Percentiles rank a stretch among this genome's conserved stretches.
Conservation (phyloP, 2,329 filamentous ascomycete species). For the Fusarium sp. region DNA sequence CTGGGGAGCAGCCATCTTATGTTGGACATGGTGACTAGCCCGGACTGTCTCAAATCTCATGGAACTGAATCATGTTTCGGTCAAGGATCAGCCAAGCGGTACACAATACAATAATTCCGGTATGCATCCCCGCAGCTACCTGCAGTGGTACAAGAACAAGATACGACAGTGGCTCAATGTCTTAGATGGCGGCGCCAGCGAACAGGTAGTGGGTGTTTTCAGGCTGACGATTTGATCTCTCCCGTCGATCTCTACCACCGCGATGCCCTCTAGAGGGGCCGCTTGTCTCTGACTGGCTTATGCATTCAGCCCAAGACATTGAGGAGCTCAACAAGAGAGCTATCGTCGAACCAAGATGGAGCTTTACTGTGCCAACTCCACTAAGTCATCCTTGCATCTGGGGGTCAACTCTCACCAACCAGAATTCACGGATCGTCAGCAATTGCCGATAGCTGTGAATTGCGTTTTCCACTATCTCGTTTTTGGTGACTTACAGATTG, state of each 20-base stretch:
- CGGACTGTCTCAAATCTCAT: slow-evolving; percentile 30
- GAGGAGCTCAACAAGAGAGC: slow-evolving; percentile 7
- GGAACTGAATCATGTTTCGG: neutral
- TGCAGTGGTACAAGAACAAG: slow-evolving; percentile 14
- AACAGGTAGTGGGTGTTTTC: slow-evolving; percentile 20
- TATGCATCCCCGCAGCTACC: slow-evolving; percentile 17
- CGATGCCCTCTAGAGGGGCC: slow-evolving; percentile 2
- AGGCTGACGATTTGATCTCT: neutral
- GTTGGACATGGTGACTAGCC: slow-evolving; percentile 7
- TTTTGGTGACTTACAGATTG: slow-evolving; percentile 13
- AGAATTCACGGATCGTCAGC: slow-evolving; percentile 27
- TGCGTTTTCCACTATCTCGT: slow-evolving; percentile 8
- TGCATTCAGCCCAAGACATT: slow-evolving; percentile 19
- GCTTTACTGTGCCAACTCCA: slow-evolving; percentile 19
- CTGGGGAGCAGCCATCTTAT: slow-evolving; percentile 34
- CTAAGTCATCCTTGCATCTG: slow-evolving; percentile 17
- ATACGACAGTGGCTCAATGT: slow-evolving; percentile 33
- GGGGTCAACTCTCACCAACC: slow-evolving; percentile 27
- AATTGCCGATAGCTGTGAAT: slow-evolving; percentile 27
- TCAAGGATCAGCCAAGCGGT: slow-evolving; percentile 3
- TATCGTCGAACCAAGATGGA: slow-evolving; percentile 19
- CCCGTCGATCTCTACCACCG: slow-evolving; percentile 33
- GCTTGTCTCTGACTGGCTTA: slow-evolving; percentile 14
- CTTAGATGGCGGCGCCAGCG: slow-evolving; percentile 27
- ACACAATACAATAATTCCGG: slow-evolving; percentile 19